These are phyloP conservation scores for Erythrobasidium yunnanense DNA, from an alignment of 768 basidiomycete species.

Conservation along the genomic window DNA sequence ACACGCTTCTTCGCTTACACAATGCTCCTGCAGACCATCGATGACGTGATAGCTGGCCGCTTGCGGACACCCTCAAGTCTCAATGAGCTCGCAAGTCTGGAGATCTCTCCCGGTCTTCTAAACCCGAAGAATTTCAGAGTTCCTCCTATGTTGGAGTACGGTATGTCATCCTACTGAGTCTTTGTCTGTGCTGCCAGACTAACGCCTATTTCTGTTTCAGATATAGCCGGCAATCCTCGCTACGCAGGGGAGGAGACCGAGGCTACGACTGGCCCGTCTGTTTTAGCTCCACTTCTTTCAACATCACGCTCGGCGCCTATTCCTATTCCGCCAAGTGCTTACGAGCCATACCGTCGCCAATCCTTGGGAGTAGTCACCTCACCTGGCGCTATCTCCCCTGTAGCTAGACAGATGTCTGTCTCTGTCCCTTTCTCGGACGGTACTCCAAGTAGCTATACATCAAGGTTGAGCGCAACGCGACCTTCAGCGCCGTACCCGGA, in stretches of 20 bases:
- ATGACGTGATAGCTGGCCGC: slow-evolving; percentile 78
- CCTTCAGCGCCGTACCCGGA: too few species aligned
- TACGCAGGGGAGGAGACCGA: slow-evolving; percentile 24
- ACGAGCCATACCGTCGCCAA: too few species aligned
- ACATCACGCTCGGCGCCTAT: neutral
- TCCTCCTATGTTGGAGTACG: slow-evolving; percentile 77
- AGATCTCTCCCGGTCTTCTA: slow-evolving; percentile 72
- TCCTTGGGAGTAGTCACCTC: too few species aligned
- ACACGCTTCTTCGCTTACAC: slow-evolving; percentile 66
- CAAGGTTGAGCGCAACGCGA: too few species aligned
- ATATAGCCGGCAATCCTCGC: slow-evolving; percentile 2
- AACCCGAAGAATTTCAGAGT: slow-evolving; percentile 83
- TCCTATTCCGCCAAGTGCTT: too few species aligned
- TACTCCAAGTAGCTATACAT: too few species aligned
- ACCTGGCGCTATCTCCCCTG: too few species aligned
- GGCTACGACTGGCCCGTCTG: neutral
- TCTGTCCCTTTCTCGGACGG: too few species aligned
- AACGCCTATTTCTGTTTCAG: neutral
- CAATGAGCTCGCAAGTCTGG: slow-evolving; percentile 70
- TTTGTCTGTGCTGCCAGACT: neutral
- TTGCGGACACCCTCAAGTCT: slow-evolving; percentile 77
- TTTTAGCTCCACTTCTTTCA: slow-evolving; percentile 7
- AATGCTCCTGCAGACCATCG: slow-evolving; percentile 48
- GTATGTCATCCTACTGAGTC: slow-evolving; percentile 35
- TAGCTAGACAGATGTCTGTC: too few species aligned